These are phyloP conservation scores for Boechera retrofracta DNA, from an alignment of 345 rosid genomes.

Conservation along the genomic window DNA sequence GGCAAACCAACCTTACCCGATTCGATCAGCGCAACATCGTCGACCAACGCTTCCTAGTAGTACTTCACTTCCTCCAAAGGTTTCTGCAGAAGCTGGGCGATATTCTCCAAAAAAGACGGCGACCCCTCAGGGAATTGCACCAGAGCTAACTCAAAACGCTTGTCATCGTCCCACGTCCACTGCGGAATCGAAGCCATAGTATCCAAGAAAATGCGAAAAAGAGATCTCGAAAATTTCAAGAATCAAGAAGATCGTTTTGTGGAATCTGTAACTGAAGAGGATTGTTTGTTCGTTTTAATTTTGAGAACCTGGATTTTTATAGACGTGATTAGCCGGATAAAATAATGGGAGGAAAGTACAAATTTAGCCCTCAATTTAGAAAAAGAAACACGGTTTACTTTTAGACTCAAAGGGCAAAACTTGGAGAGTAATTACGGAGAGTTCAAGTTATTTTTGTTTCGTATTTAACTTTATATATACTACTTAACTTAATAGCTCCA, in stretches of 20 bases:
- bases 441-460: neutral
- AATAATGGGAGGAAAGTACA: no score
- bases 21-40: conserved; percentile 61
- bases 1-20: conserved; percentile 53
- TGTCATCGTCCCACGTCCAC: conserved; percentile 38
- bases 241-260: no score
- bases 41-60: conserved; percentile 54
- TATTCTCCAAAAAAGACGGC: conserved; percentile 50
- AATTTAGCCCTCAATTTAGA: no score
- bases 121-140: conserved; percentile 40
- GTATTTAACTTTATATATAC: no score
- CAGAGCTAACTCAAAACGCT: conserved; percentile 43
- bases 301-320: no score
- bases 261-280: no score
- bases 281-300: no score
- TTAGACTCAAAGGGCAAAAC: no score
- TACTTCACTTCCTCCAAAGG: conserved; percentile 48
- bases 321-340: no score
- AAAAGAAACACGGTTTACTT: no score
- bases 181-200: neutral
- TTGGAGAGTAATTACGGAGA: neutral
- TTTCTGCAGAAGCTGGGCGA: conserved; percentile 49
- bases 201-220: no score
- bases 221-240: no score
- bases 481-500: neutral